Evolutionary conservation across 345 rosid genomes (phyloP).

Genomic region (Populus euphratica): DNA sequence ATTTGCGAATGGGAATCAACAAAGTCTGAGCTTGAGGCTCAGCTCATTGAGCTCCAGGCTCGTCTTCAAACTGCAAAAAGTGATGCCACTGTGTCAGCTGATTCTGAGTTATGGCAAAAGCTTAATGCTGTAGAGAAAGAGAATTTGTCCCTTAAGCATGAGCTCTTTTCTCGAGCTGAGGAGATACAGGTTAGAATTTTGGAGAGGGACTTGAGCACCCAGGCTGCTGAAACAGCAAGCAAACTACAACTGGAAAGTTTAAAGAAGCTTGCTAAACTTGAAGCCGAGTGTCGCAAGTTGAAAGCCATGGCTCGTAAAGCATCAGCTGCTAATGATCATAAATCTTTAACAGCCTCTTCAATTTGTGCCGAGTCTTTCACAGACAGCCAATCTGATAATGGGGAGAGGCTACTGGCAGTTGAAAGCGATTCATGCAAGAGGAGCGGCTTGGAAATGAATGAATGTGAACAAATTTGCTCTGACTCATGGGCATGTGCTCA

Average conservation of each 20-base stretch:
- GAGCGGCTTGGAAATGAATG: constrained; percentile 21
- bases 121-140: constrained; percentile 57
- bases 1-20: constrained; percentile 50
- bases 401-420: constrained; percentile 48
- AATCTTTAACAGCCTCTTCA: constrained; percentile 46
- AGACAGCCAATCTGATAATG: constrained; percentile 69
- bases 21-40: constrained; percentile 49
- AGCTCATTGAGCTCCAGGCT: constrained; percentile 44
- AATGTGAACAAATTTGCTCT: constrained; percentile 37
- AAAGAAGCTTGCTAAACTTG: constrained; percentile 86
- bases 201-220: constrained; percentile 77
- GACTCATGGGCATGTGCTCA: constrained; percentile 57
- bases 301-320: constrained; percentile 42
- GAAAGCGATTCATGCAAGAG: constrained; percentile 37
- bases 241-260: constrained; percentile 80
- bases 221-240: constrained; percentile 89
- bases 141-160: constrained; percentile 53
- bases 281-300: constrained; percentile 81
- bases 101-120: constrained; percentile 39
- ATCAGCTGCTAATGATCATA: constrained; percentile 39
- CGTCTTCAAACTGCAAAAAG: constrained; percentile 32
- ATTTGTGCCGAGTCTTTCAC: constrained; percentile 48
- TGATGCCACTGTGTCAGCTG: constrained; percentile 15
- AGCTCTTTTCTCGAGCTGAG: constrained; percentile 57
- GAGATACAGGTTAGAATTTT: constrained; percentile 74